Evolutionary conservation across 139 green algal genomes (phyloP), one percentile per base, ranked within the genome.

Genomic region (Tetradesmus obliquus): DNA sequence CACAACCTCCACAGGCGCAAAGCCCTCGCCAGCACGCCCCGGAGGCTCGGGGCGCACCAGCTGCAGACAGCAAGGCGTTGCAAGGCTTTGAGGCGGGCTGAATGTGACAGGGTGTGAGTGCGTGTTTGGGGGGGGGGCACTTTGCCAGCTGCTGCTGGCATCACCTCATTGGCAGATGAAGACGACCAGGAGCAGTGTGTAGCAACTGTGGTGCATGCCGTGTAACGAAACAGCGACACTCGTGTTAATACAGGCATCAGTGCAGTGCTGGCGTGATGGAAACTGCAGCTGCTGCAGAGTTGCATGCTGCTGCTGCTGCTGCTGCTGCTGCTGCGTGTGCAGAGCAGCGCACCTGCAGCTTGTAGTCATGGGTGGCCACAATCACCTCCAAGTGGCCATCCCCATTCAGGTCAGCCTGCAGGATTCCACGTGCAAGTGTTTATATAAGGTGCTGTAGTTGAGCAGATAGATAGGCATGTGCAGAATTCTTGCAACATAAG

Each of bases 351-450:
- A 98, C 95, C 94, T 97, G 95, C 1, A 99, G 87, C 66, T 93
- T 94, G 55, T 95, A 95, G 54, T 96, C 93, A 5, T 96, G 95
- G 0, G 96, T 98, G 2, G 95, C 96, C 1, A 97, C 32, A 0
- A 99, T 85, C 0, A 99, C 88, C 89, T 99, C 98, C 8, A 96
- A 72, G 32, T 93, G 92, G 9, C 98, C 98, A 92, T 99, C 98
- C 0, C 98, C 98, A 92, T 99, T 99, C 20, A 99, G 92, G 87
- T 99, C 98, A 82, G 94, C 95, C 96, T 98, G 91, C 45, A 83
- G 45, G 55, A 24, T 57, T 13, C 9, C 60, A 13, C 8, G 57
- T 66, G 57, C 8, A 13, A 19, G 3, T 71, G 60, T 9, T 76
- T 5, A 22, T 58, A 22, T 13, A 45, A 45, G 32, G 32, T 81